Conservation (phyloP, 352 stramenopile genomes). For the Phytophthora melonis region DNA sequence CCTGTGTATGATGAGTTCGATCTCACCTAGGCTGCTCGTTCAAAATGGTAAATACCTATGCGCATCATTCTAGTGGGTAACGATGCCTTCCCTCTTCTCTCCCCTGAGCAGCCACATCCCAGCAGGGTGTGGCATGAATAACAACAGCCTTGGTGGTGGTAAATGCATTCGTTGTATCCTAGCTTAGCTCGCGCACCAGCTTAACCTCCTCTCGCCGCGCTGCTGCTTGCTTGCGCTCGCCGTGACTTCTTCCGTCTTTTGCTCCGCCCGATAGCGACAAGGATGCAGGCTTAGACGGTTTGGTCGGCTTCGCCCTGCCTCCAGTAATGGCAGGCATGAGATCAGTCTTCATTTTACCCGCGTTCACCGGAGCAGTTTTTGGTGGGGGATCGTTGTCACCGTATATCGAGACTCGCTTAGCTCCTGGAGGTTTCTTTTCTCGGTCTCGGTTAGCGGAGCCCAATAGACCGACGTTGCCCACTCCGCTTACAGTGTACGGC, state of each 20-base stretch:
- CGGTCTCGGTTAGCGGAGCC: constrained; percentile 23
- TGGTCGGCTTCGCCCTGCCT: constrained; percentile 9
- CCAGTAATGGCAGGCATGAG: constrained; percentile 30
- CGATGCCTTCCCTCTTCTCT: constrained; percentile 16
- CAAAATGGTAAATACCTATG: constrained; percentile 1
- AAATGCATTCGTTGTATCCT: constrained; percentile 33
- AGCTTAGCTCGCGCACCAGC: constrained; percentile 64
- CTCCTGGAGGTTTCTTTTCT: constrained; percentile 37
- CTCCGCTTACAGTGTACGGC: constrained; percentile 57
- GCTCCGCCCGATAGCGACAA: constrained; percentile 5
- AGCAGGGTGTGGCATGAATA: constrained; percentile 18
- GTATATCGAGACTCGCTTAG: constrained; percentile 27
- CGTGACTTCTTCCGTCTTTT: constrained; percentile 30
- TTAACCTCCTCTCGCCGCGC: constrained; percentile 62
- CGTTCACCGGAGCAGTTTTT: constrained; percentile 21
- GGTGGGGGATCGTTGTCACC: constrained; percentile 22
- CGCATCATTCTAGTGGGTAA: constrained; percentile 20
- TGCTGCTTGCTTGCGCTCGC: constrained; percentile 56
- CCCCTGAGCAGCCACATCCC: not conserved
- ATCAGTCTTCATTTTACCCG: constrained; percentile 37
- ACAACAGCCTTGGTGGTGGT: constrained; percentile 12
- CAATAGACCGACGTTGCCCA: constrained; percentile 68
- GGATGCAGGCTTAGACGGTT: constrained; percentile 11
- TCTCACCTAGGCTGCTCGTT: constrained; percentile 59
- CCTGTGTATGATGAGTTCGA: constrained; percentile 75